Percentiles rank a stretch among this genome's conserved stretches.
These are phyloP conservation scores for Talaromyces ruber DNA, from an alignment of 495 filamentous ascomycete genomes.

Conservation along the genomic window DNA sequence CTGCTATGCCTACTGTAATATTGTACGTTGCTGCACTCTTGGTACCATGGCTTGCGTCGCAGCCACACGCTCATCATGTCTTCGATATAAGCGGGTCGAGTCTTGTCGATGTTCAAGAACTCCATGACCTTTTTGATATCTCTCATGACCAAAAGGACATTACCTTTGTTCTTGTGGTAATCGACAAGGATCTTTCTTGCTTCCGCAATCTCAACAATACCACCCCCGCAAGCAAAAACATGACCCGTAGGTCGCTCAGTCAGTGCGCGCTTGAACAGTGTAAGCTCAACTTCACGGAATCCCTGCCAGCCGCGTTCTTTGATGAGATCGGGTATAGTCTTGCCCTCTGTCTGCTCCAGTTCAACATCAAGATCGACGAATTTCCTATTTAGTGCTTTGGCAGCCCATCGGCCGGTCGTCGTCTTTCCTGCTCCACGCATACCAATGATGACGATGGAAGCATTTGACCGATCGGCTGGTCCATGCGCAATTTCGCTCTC, in stretches of 20 bases:
- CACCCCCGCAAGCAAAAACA: constrained; percentile 90
- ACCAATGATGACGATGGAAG: constrained; percentile 85
- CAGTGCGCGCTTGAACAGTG: constrained; percentile 61
- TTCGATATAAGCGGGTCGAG: constrained; percentile 85
- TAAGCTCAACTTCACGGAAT: constrained; percentile 76
- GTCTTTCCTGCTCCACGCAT: constrained; percentile 98
- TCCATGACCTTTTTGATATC: constrained; percentile 84
- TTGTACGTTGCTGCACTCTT: constrained; percentile 90
- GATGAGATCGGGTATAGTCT: constrained; percentile 81
- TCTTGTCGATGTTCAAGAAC: constrained; percentile 83
- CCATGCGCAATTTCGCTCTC: constrained; percentile 22
- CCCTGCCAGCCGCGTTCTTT: constrained; percentile 73
- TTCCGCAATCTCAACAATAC: constrained; percentile 80
- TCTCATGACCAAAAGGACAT: constrained; percentile 80
- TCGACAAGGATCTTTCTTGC: constrained; percentile 66
- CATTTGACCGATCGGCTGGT: constrained; percentile 27
- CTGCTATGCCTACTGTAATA: constrained; percentile 72
- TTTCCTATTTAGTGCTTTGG: constrained; percentile 60
- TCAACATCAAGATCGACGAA: constrained; percentile 84
- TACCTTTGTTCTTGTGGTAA: constrained; percentile 74
- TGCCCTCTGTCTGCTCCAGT: constrained; percentile 62
- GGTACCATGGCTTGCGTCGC: constrained; percentile 84
- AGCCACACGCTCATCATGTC: constrained; percentile 91
- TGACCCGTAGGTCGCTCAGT: constrained; percentile 65
- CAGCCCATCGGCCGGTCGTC: constrained; percentile 80